Conservation (phyloP, 2,329 filamentous ascomycete genomes). For the Trichoderma asperellum region DNA sequence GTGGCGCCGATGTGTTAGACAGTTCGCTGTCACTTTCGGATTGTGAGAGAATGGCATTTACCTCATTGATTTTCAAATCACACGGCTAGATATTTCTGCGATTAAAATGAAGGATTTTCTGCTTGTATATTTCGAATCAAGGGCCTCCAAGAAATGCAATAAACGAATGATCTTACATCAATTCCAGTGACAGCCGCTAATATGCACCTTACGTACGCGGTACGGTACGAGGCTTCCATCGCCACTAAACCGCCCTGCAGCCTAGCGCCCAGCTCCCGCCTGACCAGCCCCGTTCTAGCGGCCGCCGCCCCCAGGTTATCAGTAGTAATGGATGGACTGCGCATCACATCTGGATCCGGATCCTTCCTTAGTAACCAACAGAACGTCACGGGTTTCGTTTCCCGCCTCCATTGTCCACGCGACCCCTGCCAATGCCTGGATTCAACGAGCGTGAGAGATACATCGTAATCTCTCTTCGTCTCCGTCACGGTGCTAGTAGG, state of each 20-base stretch:
- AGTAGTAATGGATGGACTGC: background rate
- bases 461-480: background rate
- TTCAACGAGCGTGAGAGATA: background rate
- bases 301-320: slow-evolving; percentile 5
- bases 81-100: background rate
- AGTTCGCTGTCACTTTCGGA: slow-evolving; percentile 14
- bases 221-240: background rate
- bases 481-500: background rate
- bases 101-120: background rate
- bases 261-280: slow-evolving; percentile 6
- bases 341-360: background rate
- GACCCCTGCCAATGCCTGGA: slow-evolving; percentile 14
- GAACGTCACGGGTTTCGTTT: slow-evolving; percentile 6
- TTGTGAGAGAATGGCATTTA: background rate
- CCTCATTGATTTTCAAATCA: background rate
- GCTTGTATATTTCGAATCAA: background rate
- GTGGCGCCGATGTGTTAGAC: slow-evolving; percentile 24
- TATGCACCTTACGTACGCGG: too few relatives aligned
- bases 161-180: background rate
- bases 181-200: background rate
- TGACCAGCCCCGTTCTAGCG: slow-evolving; percentile 17
- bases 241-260: slow-evolving; percentile 23
- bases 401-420: background rate
- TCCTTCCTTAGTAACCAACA: background rate
- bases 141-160: background rate